Base-by-base conservation (phyloP, 2,329 filamentous ascomycete genomes). In the Escovopsis sp. region DNA sequence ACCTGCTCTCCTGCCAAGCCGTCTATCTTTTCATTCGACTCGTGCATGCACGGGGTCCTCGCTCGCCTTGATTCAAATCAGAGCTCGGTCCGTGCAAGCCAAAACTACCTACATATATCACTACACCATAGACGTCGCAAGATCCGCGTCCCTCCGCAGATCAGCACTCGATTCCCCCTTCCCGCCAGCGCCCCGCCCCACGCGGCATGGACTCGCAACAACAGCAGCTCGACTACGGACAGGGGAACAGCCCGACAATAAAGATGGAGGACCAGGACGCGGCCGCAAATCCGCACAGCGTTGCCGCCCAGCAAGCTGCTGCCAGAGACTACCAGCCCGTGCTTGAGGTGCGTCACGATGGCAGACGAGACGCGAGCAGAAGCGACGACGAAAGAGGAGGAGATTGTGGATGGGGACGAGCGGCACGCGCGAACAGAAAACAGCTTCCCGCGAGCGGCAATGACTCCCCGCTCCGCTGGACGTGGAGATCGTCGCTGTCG, bases 231-330 rank as follows among this genome's bases (percentile, higher is more conserved):
- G 40, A 45, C 23, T 42, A 43, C 30, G 39, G 40, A 14, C 44
- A 34, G 32, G 38, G 10, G 41, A 39, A 35, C 42, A 41, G 36
- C 43, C 43, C 31, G 11, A 16, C 35, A 28, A 40, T 45, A 35
- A 51, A 43, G 39, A 59, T 59, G 56, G 53, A 57, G 27, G 52
- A 52, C 13, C 48, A 52, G 34, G 44, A 46, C 16, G 45, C 50
- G 33, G 44, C 45, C 16, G 45, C 50, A 34, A 42, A 43, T 15
- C 48, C 50, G 35, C 56, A 63, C 43, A 67, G 68, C 41, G 55
- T 74, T 35, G 63, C 61, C 28, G 71, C 70, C 35, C 72, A 78
- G 52, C 70, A 77, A 52, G 69, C 67, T 32, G 65, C 73, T 21
- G 73, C 73, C 9, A 58, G 66, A 37, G 65, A 71, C 27, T 78